Base-by-base conservation (phyloP, 176 grass and related monocot species). In the Tillandsia leiboldiana region DNA sequence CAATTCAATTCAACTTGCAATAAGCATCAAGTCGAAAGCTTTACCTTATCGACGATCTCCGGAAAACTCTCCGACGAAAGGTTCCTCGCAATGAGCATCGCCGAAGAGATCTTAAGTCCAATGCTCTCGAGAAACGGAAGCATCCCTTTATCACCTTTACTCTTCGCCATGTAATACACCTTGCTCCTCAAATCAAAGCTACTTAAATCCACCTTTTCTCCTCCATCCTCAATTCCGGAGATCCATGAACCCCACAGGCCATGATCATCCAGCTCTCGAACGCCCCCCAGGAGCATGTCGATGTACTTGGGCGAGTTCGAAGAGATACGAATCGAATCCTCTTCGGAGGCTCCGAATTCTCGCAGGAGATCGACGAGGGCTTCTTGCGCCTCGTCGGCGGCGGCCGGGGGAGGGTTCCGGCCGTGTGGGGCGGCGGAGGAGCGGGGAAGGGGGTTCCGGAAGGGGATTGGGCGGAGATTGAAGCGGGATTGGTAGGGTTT, bases 121-220 rank as follows among this genome's bases (percentile, higher is more conserved):
- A 89, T 26, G 75, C 88, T 96, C 83, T 92, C 92, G 1, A 96
- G 50, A 64, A 89, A 85, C 52, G 88, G 83, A 64, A 92, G 82
- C 5, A 96, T 68, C 12, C 81, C 86, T 8, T 67, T 47, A 70
- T 92, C 88, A 42, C 86, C 86, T 68, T 74, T 85, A 77, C 88
- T 90, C 81, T 78, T 80, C 50, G 86, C 86, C 93, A 96, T 96
- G 81, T 81, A 78, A 80, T 92, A 92, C 69, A 87, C 86, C 77
- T 92, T 96, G 73, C 79, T 85, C 70, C 73, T 68, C 68, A 96
- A 96, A 49, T 80, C 82, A n/a, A 89, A 73, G 22, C 67, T 64
- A 11, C 56, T 70, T 63, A 92, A 58, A 26, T 87, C 83, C 33
- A 80, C 50, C 52, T 49, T 78, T 22, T 42, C 33, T 42, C 24